These are phyloP conservation scores for Pholiota conissans DNA, from an alignment of 768 basidiomycete genomes.

Conservation along the genomic window DNA sequence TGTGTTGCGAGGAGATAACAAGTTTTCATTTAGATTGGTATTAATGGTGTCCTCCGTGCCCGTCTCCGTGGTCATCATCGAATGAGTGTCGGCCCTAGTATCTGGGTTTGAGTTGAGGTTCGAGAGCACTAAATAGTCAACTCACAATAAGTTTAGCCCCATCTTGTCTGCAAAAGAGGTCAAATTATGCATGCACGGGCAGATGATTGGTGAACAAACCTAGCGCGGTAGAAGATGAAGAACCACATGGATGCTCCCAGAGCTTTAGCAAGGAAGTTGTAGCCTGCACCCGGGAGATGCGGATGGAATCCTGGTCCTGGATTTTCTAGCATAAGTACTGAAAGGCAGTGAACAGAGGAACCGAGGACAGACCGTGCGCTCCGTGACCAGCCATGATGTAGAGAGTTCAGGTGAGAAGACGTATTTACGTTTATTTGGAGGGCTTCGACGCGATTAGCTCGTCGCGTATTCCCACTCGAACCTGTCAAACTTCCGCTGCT, in stretches of 20 bases:
- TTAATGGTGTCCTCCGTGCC: constrained; percentile 41
- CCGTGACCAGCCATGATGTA: constrained; percentile 39
- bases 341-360: background rate
- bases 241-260: constrained; percentile 97
- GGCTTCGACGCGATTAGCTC: constrained; percentile 17
- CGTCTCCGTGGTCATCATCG: constrained; percentile 29
- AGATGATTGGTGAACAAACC: constrained; percentile 50
- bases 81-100: constrained; percentile 54
- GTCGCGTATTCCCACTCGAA: constrained; percentile 15
- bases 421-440: constrained; percentile 37
- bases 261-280: constrained; percentile 79
- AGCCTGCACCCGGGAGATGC: constrained; percentile 75
- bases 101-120: background rate
- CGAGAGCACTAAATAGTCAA: background rate
- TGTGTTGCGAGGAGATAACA: background rate
- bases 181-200: constrained; percentile 2
- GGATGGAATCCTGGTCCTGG: constrained; percentile 83
- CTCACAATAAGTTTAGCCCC: constrained; percentile 72
- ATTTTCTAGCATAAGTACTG: constrained; percentile 7
- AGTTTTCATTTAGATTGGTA: constrained; percentile 10
- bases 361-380: constrained; percentile 31
- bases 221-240: constrained; percentile 95
- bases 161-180: constrained; percentile 54
- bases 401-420: constrained; percentile 17
- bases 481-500: constrained; percentile 12